A percentile compares a stretch with the other conserved stretches of the same genome.
Evolutionary conservation across 371 early-diverging fungal species (phyloP).

Genomic region (Circinella umbellata): DNA sequence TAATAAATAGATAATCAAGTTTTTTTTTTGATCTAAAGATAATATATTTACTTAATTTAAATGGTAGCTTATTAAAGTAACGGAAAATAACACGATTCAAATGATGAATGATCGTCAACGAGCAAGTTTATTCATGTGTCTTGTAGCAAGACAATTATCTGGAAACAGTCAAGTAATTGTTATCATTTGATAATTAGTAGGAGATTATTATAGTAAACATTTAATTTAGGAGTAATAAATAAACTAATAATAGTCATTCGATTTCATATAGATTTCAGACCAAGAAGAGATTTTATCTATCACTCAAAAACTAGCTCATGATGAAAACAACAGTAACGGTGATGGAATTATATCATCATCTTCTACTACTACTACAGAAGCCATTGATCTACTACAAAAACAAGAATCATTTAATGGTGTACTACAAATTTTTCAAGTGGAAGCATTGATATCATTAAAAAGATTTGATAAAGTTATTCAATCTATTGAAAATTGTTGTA

Average conservation of each 20-base stretch:
- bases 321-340: neutral
- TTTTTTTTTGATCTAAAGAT: too few relatives aligned
- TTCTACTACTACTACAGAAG: neutral
- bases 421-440: conserved; percentile 10
- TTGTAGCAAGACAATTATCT: conserved; percentile 4
- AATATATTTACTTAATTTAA: neutral
- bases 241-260: neutral
- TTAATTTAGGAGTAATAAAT: too few relatives aligned
- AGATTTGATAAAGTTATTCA: neutral
- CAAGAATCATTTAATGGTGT: neutral
- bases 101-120: conserved; percentile 8
- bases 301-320: neutral
- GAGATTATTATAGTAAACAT: neutral
- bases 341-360: too few relatives aligned
- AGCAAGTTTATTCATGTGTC: conserved; percentile 10
- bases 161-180: neutral
- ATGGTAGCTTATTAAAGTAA: neutral
- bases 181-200: neutral
- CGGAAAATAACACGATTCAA: neutral
- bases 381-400: neutral
- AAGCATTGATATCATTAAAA: neutral
- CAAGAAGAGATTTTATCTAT: neutral
- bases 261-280: neutral
- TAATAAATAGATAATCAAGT: neutral
- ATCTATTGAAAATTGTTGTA: conserved; percentile 5